Conservation (phyloP, 768 basidiomycete genomes). For the Kwoniella shandongensis region DNA sequence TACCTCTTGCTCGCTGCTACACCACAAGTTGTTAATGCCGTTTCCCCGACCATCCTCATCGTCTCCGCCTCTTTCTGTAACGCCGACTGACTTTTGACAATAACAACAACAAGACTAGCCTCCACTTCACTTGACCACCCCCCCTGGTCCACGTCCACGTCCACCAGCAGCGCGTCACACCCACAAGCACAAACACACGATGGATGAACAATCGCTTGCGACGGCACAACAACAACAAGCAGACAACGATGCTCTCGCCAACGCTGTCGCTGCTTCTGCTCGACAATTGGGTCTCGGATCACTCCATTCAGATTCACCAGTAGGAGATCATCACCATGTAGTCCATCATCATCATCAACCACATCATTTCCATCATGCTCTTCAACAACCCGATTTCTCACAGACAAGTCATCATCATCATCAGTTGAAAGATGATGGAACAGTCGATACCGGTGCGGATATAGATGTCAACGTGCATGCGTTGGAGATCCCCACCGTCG, state of each 20-base stretch:
- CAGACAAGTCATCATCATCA: conserved; percentile 14
- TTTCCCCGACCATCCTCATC: conserved; percentile 10
- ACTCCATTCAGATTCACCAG: background rate
- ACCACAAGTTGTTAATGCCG: conserved; percentile 10
- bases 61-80: conserved; percentile 19
- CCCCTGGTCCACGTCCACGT: conserved; percentile 3
- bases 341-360: conserved; percentile 13
- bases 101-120: conserved; percentile 11
- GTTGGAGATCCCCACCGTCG: conserved; percentile 32
- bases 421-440: conserved; percentile 5
- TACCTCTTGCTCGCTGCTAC: conserved; percentile 4
- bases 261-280: conserved; percentile 35
- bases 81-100: conserved; percentile 24
- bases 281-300: conserved; percentile 24
- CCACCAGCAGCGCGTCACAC: too few species aligned
- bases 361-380: conserved; percentile 32
- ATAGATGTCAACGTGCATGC: conserved; percentile 29
- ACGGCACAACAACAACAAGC: conserved; percentile 31
- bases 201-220: conserved; percentile 26
- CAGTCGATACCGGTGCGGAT: conserved; percentile 7
- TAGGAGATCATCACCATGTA: conserved; percentile 4
- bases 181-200: conserved; percentile 29
- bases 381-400: conserved; percentile 39
- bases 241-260: conserved; percentile 38
- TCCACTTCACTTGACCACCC: conserved; percentile 17